Percentiles rank a stretch among this genome's conserved stretches.
Conservation (phyloP, 768 basidiomycete genomes). For the Leccinum variicolor region DNA sequence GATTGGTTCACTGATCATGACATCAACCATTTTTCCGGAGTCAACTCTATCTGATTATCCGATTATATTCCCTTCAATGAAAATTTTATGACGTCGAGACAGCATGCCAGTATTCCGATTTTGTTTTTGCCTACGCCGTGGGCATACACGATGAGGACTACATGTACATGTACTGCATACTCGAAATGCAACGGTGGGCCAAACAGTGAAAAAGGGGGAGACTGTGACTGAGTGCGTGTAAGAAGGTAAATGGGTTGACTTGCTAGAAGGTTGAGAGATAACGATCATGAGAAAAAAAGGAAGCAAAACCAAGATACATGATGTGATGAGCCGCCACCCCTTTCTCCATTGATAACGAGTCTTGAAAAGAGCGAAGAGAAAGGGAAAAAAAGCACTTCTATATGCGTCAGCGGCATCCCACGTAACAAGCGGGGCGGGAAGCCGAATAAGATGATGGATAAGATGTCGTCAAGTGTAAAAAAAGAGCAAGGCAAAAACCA, state of each 20-base stretch:
- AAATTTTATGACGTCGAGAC: neutral
- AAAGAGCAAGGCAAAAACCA: neutral
- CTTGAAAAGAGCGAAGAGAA: neutral
- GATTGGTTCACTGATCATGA: neutral
- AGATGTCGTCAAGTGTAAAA: constrained; percentile 15
- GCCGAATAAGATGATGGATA: constrained; percentile 33
- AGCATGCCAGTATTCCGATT: neutral
- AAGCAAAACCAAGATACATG: constrained; percentile 11
- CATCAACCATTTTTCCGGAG: neutral
- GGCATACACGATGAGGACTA: neutral
- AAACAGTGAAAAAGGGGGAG: neutral
- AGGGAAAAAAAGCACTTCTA: constrained; percentile 16
- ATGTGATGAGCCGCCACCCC: neutral
- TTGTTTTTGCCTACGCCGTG: neutral
- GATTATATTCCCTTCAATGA: neutral
- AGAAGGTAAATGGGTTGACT: neutral
- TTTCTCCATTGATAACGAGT: constrained; percentile 12
- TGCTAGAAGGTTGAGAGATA: constrained; percentile 2
- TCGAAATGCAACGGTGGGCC: neutral
- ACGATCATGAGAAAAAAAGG: constrained; percentile 14
- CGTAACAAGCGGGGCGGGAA: constrained; percentile 5
- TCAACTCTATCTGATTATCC: neutral
- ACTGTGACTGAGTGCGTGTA: neutral
- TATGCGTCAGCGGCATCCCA: constrained; percentile 27
- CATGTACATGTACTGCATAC: neutral